Evolutionary conservation across 2,329 filamentous ascomycete genomes (phyloP).

Genomic region (Westerdykella sp.): DNA sequence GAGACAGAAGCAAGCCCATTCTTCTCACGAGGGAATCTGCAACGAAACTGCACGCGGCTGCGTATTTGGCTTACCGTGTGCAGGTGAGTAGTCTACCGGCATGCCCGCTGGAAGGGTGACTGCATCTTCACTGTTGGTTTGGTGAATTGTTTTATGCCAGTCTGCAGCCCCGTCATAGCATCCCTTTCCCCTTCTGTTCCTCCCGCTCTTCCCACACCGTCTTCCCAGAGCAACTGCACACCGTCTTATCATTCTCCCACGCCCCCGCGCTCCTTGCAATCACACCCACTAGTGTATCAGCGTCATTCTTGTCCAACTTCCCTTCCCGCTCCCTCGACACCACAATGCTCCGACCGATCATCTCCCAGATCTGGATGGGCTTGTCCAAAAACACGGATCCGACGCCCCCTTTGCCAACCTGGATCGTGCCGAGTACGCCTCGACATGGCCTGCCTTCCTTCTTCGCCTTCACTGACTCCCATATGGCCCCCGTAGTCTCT

Average conservation of each 20-base stretch:
- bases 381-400: conserved; percentile 77
- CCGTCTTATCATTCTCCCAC: conserved; percentile 98
- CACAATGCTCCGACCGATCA: conserved; percentile 89
- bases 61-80: background rate
- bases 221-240: conserved; percentile 96
- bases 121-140: conserved; percentile 5
- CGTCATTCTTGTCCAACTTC: conserved; percentile 63
- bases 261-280: conserved; percentile 94
- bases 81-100: background rate
- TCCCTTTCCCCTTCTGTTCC: conserved; percentile 83
- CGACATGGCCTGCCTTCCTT: conserved; percentile 46
- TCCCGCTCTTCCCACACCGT: conserved; percentile 95
- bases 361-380: conserved; percentile 85
- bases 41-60: background rate
- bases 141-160: background rate
- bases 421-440: conserved; percentile 66
- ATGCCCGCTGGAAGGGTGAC: background rate
- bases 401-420: conserved; percentile 67
- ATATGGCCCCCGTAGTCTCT: conserved; percentile 76
- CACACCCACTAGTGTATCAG: conserved; percentile 82
- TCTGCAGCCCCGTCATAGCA: conserved; percentile 59
- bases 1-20: no score
- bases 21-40: no score
- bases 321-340: conserved; percentile 63
- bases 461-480: conserved; percentile 52